Evolutionary conservation across 495 filamentous ascomycete genomes (phyloP).

Genomic region (Neurospora sp.): DNA sequence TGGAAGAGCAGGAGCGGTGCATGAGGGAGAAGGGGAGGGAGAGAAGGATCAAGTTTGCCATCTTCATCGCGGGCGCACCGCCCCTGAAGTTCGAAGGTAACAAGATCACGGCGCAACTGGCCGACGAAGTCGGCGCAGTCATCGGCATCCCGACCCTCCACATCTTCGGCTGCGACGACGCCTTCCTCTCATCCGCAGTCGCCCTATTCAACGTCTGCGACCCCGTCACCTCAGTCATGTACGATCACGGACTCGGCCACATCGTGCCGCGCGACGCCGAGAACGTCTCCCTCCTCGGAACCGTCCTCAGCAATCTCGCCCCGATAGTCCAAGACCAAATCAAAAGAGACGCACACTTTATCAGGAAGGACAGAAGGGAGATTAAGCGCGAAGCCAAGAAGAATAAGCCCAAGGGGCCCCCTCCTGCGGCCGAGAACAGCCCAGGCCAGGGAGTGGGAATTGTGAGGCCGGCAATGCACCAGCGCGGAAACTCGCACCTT

Average conservation of each 20-base stretch:
- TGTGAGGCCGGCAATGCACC: background rate
- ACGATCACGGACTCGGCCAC: conserved; percentile 49
- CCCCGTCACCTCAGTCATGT: conserved; percentile 36
- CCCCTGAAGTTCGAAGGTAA: conserved; percentile 31
- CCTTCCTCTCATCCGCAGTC: conserved; percentile 40
- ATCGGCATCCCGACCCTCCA: conserved; percentile 47
- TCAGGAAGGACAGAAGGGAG: background rate
- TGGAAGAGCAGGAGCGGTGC: conserved; percentile 35
- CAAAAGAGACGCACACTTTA: background rate
- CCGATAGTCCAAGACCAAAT: conserved; percentile 18
- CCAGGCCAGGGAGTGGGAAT: background rate
- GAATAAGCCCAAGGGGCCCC: background rate
- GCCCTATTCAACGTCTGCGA: conserved; percentile 49
- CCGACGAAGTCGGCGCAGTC: conserved; percentile 35
- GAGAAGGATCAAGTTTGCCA: conserved; percentile 42
- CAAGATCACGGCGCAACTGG: conserved; percentile 27
- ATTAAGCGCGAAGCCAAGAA: background rate
- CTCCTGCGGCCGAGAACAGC: background rate
- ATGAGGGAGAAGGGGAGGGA: conserved; percentile 23
- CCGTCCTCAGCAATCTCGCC: conserved; percentile 18
- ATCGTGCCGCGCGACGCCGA: conserved; percentile 40
- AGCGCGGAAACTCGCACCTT: background rate
- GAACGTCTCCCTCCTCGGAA: conserved; percentile 32
- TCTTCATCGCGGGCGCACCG: conserved; percentile 47
- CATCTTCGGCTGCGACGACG: conserved; percentile 46